Percentiles rank a stretch among this genome's conserved stretches.
phyloP scores from a whole-genome alignment of 2,329 filamentous ascomycete genomes.

The Parastagonospora nodorum region DNA sequence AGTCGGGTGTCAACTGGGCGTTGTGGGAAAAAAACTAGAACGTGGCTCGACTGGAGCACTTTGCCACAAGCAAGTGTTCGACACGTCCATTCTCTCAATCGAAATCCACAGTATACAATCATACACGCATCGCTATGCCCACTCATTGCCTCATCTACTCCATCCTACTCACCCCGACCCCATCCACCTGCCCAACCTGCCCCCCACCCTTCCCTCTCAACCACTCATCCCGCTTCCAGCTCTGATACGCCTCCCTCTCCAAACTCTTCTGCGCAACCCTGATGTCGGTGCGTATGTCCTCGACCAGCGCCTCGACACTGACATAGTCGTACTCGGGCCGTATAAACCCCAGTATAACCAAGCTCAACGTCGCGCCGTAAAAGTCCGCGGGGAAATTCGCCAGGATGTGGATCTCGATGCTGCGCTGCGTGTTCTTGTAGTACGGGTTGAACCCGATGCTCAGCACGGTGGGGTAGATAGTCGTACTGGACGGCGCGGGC shows the following conservation, averaged over 20 bases:
- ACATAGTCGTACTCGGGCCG: slow-evolving; percentile 89
- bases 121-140: slow-evolving; percentile 15
- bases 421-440: slow-evolving; percentile 88
- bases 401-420: slow-evolving; percentile 89
- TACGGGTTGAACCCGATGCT: slow-evolving; percentile 86
- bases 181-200: slow-evolving; percentile 16
- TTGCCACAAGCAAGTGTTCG: not conserved
- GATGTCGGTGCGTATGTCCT: slow-evolving; percentile 89
- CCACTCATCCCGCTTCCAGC: slow-evolving; percentile 56
- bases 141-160: not conserved
- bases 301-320: slow-evolving; percentile 78
- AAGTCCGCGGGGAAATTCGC: slow-evolving; percentile 79
- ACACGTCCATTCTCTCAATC: not conserved
- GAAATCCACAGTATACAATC: not conserved
- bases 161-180: slow-evolving; percentile 18
- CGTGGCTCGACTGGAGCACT: not conserved
- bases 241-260: slow-evolving; percentile 64
- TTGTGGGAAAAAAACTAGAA: too few relatives aligned
- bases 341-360: slow-evolving; percentile 85
- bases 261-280: slow-evolving; percentile 79
- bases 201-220: slow-evolving; percentile 30
- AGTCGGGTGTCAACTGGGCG: too few relatives aligned
- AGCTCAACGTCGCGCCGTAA: slow-evolving; percentile 78
- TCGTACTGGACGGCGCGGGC: slow-evolving; percentile 11
- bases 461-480: slow-evolving; percentile 39